Conservation (phyloP, 768 basidiomycete genomes). For the Kwoniella europaea region DNA sequence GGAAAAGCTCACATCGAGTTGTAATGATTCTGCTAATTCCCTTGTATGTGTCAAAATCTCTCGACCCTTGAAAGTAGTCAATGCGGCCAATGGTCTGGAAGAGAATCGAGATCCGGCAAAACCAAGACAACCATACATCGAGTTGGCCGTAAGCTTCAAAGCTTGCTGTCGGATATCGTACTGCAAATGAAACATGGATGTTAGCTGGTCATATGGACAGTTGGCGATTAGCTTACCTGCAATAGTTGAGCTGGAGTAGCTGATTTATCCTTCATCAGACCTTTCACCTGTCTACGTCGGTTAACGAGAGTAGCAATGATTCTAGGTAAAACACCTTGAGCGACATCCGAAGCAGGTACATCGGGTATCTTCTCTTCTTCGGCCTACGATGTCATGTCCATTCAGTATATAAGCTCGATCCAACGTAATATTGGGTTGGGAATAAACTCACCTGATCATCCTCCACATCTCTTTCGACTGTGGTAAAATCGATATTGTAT, state of each 20-base stretch:
- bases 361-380: constrained; percentile 88
- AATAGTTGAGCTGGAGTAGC: constrained; percentile 74
- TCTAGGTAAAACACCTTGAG: constrained; percentile 90
- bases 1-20: constrained; percentile 75
- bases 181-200: constrained; percentile 59
- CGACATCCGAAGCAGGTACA: constrained; percentile 71
- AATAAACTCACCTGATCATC: constrained; percentile 61
- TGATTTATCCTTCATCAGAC: constrained; percentile 83
- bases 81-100: constrained; percentile 91
- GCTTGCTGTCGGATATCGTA: constrained; percentile 98
- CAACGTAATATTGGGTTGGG: neutral
- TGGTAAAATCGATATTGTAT: constrained; percentile 99
- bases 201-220: neutral
- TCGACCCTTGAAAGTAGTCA: constrained; percentile 96
- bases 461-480: constrained; percentile 73
- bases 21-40: constrained; percentile 86
- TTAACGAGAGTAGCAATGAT: constrained; percentile 96
- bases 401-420: neutral
- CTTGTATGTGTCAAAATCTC: constrained; percentile 93
- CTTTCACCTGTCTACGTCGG: constrained; percentile 86
- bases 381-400: constrained; percentile 58
- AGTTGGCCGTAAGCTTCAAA: constrained; percentile 96
- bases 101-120: constrained; percentile 97
- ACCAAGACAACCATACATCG: constrained; percentile 99
- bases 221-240: constrained; percentile 66